Base-by-base conservation (phyloP, 2,329 filamentous ascomycete species). In the Phialemoniopsis sp. region DNA sequence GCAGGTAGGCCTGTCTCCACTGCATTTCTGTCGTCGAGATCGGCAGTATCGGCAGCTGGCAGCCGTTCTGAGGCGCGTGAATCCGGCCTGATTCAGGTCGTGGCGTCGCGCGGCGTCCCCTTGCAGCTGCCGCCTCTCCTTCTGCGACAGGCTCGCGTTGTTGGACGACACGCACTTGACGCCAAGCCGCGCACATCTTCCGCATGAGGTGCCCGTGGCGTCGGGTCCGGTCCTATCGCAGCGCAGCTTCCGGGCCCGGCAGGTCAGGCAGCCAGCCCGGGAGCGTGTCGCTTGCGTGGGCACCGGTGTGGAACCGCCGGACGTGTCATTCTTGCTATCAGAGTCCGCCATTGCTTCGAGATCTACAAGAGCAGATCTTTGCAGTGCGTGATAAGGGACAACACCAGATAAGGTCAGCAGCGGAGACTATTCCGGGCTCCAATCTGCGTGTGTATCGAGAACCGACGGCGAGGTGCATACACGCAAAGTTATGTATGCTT, bases 11-110 rank as follows among this genome's bases (percentile, higher is more conserved):
- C 35, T 30, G 7, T 38, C 39, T 18, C 40, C 43, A 29, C 36
- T 36, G 39, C 43, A 45, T n/a, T 45, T 45, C 41, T 45, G 34
- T 39, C 43, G 3, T 13, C 13, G 17, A 30, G 39, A 36, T 34
- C 41, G 32, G 19, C 32, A 16, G 36, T 29, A 17, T 37, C 39
- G 3, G 39, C 38, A 40, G 16, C 32, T 36, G 35, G 10, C n/a
- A 5, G 13, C 10, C 5, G 28, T 29, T 13, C 19, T 21, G 4
- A 18, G 29, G 7, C 38, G 38, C 8, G 18, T 18, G 3, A 36
- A 30, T 18, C 38, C 38, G 16, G 38, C 38, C 29, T 40, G 38
- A 5, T 34, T 40, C 9, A 37, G 34, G 12, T 33, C 32, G 10
- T 12, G 32, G 14, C 32, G 32, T 7, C 32, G 14, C 13, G 14